Percentiles rank a stretch among this genome's conserved stretches.
phyloP scores from a whole-genome alignment of 805 yeast genomes.

The Candida pseudoglaebosa region DNA sequence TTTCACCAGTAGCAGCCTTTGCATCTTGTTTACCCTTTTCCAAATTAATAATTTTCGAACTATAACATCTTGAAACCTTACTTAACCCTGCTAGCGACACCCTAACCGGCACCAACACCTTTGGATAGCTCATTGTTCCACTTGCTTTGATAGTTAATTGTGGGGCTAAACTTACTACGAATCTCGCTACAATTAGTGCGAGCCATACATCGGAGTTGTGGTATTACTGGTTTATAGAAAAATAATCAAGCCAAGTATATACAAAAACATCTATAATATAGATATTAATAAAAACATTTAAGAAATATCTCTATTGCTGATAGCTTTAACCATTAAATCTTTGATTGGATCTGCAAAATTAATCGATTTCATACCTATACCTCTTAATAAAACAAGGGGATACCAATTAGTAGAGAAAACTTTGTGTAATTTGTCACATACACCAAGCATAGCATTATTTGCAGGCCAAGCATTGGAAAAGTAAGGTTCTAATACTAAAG shows the following conservation, averaged over 20 bases:
- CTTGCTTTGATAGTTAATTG: too few species aligned
- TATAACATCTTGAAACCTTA: background rate
- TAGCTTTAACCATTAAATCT: slow-evolving; percentile 55
- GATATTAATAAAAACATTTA: too few species aligned
- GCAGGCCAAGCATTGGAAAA: slow-evolving; percentile 77
- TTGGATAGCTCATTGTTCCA: background rate
- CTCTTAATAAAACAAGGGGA: slow-evolving; percentile 72
- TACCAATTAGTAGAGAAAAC: slow-evolving; percentile 68
- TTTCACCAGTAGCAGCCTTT: slow-evolving; percentile 5
- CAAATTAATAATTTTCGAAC: slow-evolving; percentile 3
- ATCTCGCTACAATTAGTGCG: too few species aligned
- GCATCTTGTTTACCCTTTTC: slow-evolving; percentile 11
- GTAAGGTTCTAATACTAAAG: slow-evolving; percentile 79
- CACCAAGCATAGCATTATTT: slow-evolving; percentile 79
- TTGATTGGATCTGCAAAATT: slow-evolving; percentile 65
- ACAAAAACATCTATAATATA: too few species aligned
- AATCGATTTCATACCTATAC: slow-evolving; percentile 69
- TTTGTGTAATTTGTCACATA: slow-evolving; percentile 89
- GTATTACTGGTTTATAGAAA: too few species aligned
- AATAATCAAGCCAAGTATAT: too few species aligned
- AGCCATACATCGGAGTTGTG: too few species aligned
- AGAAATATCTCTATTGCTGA: slow-evolving; percentile 16
- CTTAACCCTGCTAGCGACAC: background rate
- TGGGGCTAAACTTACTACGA: too few species aligned
- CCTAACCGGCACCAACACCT: background rate